Evolutionary conservation across 2,329 filamentous ascomycete genomes (phyloP).

Genomic region (Paecilomyces variotii): DNA sequence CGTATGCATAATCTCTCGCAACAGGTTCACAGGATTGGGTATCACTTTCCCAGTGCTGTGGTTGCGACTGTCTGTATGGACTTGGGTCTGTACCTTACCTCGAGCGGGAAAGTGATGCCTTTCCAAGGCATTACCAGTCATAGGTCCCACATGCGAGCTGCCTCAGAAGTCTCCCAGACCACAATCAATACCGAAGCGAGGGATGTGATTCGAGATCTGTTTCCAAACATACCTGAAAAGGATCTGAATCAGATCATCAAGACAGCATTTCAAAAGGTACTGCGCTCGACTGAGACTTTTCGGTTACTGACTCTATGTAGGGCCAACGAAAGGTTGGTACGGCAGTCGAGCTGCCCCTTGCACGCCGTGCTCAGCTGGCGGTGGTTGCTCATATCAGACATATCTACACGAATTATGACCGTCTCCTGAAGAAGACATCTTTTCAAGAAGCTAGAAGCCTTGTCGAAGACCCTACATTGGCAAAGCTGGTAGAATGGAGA

Average conservation of each 20-base stretch:
- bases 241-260: constrained; percentile 52
- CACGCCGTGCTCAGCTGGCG: constrained; percentile 53
- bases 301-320: constrained; percentile 24
- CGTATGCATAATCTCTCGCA: constrained; percentile 48
- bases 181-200: constrained; percentile 50
- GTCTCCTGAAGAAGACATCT: constrained; percentile 43
- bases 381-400: constrained; percentile 57
- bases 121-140: constrained; percentile 21
- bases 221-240: constrained; percentile 53
- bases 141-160: constrained; percentile 14
- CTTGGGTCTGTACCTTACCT: constrained; percentile 37
- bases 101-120: constrained; percentile 40
- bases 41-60: constrained; percentile 55
- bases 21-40: constrained; percentile 54
- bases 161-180: constrained; percentile 31
- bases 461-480: constrained; percentile 49
- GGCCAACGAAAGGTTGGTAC: constrained; percentile 52
- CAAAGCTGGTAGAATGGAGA: constrained; percentile 54
- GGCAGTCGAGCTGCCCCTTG: constrained; percentile 45
- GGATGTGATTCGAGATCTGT: constrained; percentile 53
- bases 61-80: constrained; percentile 49
- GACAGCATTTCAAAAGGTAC: constrained; percentile 53
- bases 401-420: constrained; percentile 55
- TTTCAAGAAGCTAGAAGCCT: constrained; percentile 48
- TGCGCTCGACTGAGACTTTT: constrained; percentile 7